Evolutionary conservation across 208 protist genomes (phyloP), one percentile per base, ranked within the genome.

Genomic region (Acanthamoeba culbertsoni): DNA sequence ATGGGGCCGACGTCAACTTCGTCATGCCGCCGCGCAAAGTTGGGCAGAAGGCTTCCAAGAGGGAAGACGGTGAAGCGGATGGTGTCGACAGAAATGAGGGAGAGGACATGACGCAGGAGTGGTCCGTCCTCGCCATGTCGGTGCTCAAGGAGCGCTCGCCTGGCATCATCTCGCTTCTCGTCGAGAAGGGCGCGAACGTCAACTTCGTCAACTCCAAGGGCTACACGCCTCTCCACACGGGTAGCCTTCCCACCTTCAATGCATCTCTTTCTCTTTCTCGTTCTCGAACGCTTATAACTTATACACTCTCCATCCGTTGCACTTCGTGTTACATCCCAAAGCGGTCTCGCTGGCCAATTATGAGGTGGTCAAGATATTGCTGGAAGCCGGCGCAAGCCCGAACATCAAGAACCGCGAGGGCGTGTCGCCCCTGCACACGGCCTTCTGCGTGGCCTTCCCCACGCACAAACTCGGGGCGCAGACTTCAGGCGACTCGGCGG

Each of bases 61-160:
- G 48, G 31, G 0, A 4, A 26, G 75, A 57, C 20, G 33, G 31
- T 57, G 4, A 57, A 23, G 43, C 16, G 20, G 33, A 48, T 33
- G 68, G 5, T 20, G 42, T 35, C 4, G 73, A 55, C 7, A 12
- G 73, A 0, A 57, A 7, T 8, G 18, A 79, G 42, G 43, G 10
- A 4, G 48, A 86, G 16, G 31, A 86, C 43, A 59, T 86, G 55
- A 42, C n/a, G n/a, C 48, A 90, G 51, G 82, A 37, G 4, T 84
- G 57, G 82, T 90, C 82, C 8, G 82, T 90, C 10, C 57, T 90
- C 23, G 46, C 28, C 48, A n/a, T 90, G 16, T 40, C 82, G 0
- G 82, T 90, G 7, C 35, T 71, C 26, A 90, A 90, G 53, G 51
- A 90, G 82, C 28, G 82, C 35, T 90, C 82, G 57, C 55, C 82